Conservation (phyloP, 495 filamentous ascomycete species). For the Symbiotaphrina buchneri region DNA sequence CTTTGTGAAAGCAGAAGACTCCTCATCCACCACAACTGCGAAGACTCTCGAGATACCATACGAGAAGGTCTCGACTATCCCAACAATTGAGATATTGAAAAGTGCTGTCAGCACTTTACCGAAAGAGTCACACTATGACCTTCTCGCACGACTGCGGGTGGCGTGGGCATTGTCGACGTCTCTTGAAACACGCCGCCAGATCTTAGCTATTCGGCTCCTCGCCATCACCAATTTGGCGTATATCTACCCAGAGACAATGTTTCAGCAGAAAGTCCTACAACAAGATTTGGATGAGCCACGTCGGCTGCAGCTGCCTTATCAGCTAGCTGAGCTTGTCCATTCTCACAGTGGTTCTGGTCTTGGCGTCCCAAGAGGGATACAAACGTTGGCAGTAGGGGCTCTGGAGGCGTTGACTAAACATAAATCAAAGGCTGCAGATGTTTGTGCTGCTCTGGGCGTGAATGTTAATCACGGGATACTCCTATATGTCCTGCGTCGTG, state of each 20-base stretch:
- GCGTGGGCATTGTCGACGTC: constrained; percentile 54
- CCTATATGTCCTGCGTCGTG: constrained; percentile 81
- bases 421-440: constrained; percentile 51
- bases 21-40: constrained; percentile 11
- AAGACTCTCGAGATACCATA: constrained; percentile 53
- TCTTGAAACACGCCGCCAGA: constrained; percentile 40
- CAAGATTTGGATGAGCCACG: constrained; percentile 82
- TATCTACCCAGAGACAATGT: constrained; percentile 54
- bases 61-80: constrained; percentile 31
- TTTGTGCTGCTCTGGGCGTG: constrained; percentile 66
- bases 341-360: too few species aligned
- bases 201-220: constrained; percentile 60
- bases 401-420: constrained; percentile 67
- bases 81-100: constrained; percentile 44
- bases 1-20: too few species aligned
- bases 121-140: constrained; percentile 52
- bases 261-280: constrained; percentile 65
- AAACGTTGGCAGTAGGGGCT: constrained; percentile 61
- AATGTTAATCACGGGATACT: constrained; percentile 92
- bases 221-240: constrained; percentile 87
- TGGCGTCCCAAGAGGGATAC: constrained; percentile 47
- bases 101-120: constrained; percentile 43
- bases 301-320: constrained; percentile 72
- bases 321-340: constrained; percentile 79
- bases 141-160: constrained; percentile 62